Conservation (phyloP, 163 green algal species). For the Scenedesmus sp. region DNA sequence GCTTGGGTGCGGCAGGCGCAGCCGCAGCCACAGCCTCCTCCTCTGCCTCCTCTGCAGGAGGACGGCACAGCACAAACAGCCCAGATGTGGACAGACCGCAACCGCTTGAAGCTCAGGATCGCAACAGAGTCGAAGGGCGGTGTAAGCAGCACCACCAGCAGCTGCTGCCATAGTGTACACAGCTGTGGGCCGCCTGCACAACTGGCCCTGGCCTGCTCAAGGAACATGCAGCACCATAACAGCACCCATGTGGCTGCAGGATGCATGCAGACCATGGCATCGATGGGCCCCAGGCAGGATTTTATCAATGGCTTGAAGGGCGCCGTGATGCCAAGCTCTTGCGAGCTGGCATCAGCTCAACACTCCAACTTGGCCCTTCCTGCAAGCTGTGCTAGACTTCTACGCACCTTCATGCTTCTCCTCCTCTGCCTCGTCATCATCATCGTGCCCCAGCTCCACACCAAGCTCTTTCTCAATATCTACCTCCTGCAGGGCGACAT, state of each 20-base stretch:
- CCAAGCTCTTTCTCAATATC: conserved; percentile 59
- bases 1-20: conserved; percentile 51
- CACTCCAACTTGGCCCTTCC: neutral
- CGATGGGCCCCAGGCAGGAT: no score
- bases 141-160: neutral
- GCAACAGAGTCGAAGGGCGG: neutral
- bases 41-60: conserved; percentile 2
- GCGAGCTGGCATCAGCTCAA: no score
- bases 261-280: neutral
- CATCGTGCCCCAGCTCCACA: conserved; percentile 61
- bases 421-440: conserved; percentile 65
- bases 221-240: neutral
- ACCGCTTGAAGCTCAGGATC: neutral
- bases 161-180: neutral
- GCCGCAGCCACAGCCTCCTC: neutral
- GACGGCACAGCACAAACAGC: neutral
- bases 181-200: neutral
- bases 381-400: neutral
- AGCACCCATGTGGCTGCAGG: neutral
- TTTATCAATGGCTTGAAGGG: no score
- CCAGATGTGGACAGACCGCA: neutral
- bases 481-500: conserved; percentile 38
- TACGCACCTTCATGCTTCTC: conserved; percentile 51
- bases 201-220: no score
- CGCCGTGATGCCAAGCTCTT: neutral